These are phyloP conservation scores for Diaporthe citrichinensis DNA, from an alignment of 2,329 filamentous ascomycete species.

Conservation along the genomic window DNA sequence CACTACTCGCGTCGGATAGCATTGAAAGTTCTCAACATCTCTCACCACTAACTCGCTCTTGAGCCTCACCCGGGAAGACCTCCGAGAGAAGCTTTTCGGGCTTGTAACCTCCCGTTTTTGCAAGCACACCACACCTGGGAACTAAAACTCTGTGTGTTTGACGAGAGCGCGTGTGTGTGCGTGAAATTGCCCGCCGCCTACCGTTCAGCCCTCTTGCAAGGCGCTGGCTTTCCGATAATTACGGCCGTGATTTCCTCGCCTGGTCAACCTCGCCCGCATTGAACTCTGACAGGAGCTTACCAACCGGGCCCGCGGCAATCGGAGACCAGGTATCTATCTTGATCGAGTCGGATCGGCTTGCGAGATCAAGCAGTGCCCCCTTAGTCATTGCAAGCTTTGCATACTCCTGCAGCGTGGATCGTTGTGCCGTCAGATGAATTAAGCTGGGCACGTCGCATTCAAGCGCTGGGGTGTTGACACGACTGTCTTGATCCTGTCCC, in stretches of 20 bases:
- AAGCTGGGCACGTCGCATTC: constrained; percentile 39
- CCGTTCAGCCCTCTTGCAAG: neutral
- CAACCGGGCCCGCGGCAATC: constrained; percentile 23
- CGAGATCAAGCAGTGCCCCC: constrained; percentile 18
- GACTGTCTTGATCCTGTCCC: constrained; percentile 46
- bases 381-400: constrained; percentile 38
- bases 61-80: neutral
- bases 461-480: constrained; percentile 44
- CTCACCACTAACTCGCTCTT: constrained; percentile 2
- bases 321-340: constrained; percentile 10
- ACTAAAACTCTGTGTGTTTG: constrained; percentile 26
- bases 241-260: constrained; percentile 12
- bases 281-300: constrained; percentile 29
- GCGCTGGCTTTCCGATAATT: neutral
- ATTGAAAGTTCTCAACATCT: constrained; percentile 1
- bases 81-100: neutral
- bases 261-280: constrained; percentile 23
- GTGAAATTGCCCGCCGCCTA: constrained; percentile 9
- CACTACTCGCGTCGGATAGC: neutral
- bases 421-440: constrained; percentile 43
- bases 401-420: constrained; percentile 23
- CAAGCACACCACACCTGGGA: neutral
- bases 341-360: constrained; percentile 23
- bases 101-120: constrained; percentile 11
- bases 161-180: neutral